Base-by-base conservation (phyloP, 2,329 filamentous ascomycete species). In the Zymoseptoria pseudotritici region DNA sequence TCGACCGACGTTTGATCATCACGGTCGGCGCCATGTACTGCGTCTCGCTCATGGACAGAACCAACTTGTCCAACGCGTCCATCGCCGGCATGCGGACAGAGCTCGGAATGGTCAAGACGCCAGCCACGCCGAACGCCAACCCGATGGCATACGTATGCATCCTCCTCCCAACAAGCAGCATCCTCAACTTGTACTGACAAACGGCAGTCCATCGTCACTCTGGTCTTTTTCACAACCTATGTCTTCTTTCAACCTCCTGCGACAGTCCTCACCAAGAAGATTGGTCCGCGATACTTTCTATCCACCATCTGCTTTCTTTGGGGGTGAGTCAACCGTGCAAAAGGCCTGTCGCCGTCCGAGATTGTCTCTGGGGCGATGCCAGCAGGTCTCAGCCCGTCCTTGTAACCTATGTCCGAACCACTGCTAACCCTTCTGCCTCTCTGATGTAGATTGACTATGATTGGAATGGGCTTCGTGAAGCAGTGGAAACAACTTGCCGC, bases 151-250 rank as follows among this genome's bases (percentile, higher is more conserved):
- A 55, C 6, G 36, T 46, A 46, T 3, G 36, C 3, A 46, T 7
- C 36, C 2, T 13, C 9, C 31, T 13, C 31, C 13, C 3, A 10
- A 36, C 7, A 11, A 36, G 31, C 13, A 36, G 31, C 31, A 36
- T 17, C 36, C 17, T 46, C 26, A 3, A 17, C 9, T 46, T 46
- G 36, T 66, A 5, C 59, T 65, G 67, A 72, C 7, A 61, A 67
- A 21, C 65, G 69, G 50, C 76, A 78, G 68, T 80, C 83, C n/a
- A 82, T 90, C 67, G 81, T 87, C 58, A 87, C 86, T 3, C 77
- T 90, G 29, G 79, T 89, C 67, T 90, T 90, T 76, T 90, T 90
- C 77, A 78, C 88, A 62, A 82, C 86, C 2, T 90, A 90, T 71
- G 81, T 86, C 62, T 54, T 89, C 58, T 87, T 89, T 66, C 87